These are phyloP conservation scores for Phoenix roebelenii DNA, from an alignment of 176 grass and related monocot genomes.

Conservation along the genomic window DNA sequence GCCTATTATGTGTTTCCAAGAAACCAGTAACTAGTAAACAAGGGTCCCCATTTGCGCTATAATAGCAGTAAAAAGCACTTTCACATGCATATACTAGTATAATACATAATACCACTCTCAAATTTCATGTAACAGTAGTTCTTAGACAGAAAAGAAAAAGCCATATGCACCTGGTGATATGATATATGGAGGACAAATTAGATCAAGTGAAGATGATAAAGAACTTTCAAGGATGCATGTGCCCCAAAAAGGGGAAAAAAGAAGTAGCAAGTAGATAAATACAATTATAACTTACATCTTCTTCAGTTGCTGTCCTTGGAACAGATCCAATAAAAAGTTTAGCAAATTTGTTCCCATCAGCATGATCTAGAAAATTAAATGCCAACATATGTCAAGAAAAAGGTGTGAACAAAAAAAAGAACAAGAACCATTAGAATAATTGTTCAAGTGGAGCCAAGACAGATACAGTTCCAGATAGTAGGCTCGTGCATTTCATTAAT, in stretches of 20 bases:
- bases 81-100: too few species aligned
- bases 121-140: too few species aligned
- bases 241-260: constrained; percentile 3
- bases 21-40: too few species aligned
- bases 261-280: neutral
- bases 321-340: constrained; percentile 99
- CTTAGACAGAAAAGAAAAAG: too few species aligned
- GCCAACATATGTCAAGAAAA: constrained; percentile 4
- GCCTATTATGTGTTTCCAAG: too few species aligned
- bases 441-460: neutral
- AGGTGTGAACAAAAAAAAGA: neutral
- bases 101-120: too few species aligned
- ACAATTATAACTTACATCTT: constrained; percentile 60
- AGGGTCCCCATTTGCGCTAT: too few species aligned
- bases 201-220: neutral
- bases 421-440: neutral
- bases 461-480: too few species aligned
- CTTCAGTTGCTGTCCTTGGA: constrained; percentile 75
- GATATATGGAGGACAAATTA: neutral
- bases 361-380: constrained; percentile 47
- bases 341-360: constrained; percentile 50
- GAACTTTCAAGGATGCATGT: too few species aligned
- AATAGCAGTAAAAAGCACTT: too few species aligned
- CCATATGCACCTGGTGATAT: too few species aligned
- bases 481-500: too few species aligned